Conservation (phyloP, 1,139 yeast genomes). For the Suhomyces kunorum region DNA sequence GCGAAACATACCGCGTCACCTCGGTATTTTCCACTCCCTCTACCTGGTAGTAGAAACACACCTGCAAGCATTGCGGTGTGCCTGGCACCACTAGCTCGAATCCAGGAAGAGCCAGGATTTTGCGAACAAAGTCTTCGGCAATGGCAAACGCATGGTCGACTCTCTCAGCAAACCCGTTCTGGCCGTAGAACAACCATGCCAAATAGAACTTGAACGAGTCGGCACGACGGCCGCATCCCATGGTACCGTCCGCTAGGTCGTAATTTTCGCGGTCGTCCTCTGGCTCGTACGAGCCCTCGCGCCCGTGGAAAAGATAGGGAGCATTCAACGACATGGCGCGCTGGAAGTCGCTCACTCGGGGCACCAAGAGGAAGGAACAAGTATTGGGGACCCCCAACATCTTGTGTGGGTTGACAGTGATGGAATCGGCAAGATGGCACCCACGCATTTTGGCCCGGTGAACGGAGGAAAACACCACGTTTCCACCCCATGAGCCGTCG, state of each 20-base stretch:
- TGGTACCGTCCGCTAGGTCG: slow-evolving; percentile 86
- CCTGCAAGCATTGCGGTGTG: slow-evolving; percentile 80
- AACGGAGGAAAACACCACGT: slow-evolving; percentile 64
- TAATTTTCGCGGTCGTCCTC: slow-evolving; percentile 56
- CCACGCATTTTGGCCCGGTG: slow-evolving; percentile 57
- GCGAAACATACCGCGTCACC: slow-evolving; percentile 64
- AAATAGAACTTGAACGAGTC: slow-evolving; percentile 78
- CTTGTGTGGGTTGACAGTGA: slow-evolving; percentile 85
- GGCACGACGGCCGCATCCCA: slow-evolving; percentile 90
- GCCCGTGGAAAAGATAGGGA: slow-evolving; percentile 77
- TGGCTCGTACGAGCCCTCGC: slow-evolving; percentile 35
- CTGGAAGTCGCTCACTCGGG: slow-evolving; percentile 66
- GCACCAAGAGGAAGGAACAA: slow-evolving; percentile 75
- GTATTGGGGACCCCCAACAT: slow-evolving; percentile 91
- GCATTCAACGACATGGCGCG: slow-evolving; percentile 76
- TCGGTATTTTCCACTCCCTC: slow-evolving; percentile 46
- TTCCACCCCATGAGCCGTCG: slow-evolving; percentile 94
- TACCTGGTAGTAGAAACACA: slow-evolving; percentile 75
- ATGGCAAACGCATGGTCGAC: slow-evolving; percentile 73
- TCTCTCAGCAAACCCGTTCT: slow-evolving; percentile 54
- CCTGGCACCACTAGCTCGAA: slow-evolving; percentile 52
- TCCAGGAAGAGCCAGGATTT: slow-evolving; percentile 34
- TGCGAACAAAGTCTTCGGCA: slow-evolving; percentile 58
- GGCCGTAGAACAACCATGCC: slow-evolving; percentile 82
- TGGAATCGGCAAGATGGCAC: slow-evolving; percentile 67